Evolutionary conservation across 805 yeast genomes (phyloP), one percentile per base, ranked within the genome.

Genomic region (Sungouiozyma intestinalis): DNA sequence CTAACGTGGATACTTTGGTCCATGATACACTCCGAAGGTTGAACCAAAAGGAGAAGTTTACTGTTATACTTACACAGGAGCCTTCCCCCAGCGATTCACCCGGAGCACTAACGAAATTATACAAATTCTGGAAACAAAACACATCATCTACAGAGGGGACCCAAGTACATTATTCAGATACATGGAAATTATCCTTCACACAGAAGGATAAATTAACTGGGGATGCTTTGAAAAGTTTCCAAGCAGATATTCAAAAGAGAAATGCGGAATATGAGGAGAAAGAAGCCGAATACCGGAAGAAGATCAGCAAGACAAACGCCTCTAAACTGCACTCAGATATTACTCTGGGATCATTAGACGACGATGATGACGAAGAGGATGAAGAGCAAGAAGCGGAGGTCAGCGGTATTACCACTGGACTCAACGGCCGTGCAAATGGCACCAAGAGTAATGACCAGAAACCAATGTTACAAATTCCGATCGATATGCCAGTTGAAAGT

Each of bases 1-100:
- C 90, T 32, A 76, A 75, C 37, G 71, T 68, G 35, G 95, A 95
- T 2, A 73, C 79, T 4, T 64, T 73, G 17, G 67, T 85, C 0
- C 67, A 75, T 32, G 71, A 72, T 38, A 75, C 67, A 24, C 67
- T 75, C 40, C 72, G 58, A 45, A 71, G 62, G 42, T 62, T 87
- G 16, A 81, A 92, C 52, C 68, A 68, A 11, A 78, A 75, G 48
- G 81, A 77, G 20, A 75, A 74, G 42, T 77, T 84, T 1, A 78
- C 94, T 0, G 69, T 88, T 1, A 65, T 92, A 1, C 57, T 92
- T 42, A 86, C 96, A 49, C 16, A 13, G 29, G 29, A 24, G 29
- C 29, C 29, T 36, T 8, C 36, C 42, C 33, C 29, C 11, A 24
- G 11, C 11, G 29, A 24, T 24, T 6, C 11, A 11, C 29, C 29